Base-by-base conservation (phyloP, 2,329 filamentous ascomycete genomes). In the Cladosporium sp. region DNA sequence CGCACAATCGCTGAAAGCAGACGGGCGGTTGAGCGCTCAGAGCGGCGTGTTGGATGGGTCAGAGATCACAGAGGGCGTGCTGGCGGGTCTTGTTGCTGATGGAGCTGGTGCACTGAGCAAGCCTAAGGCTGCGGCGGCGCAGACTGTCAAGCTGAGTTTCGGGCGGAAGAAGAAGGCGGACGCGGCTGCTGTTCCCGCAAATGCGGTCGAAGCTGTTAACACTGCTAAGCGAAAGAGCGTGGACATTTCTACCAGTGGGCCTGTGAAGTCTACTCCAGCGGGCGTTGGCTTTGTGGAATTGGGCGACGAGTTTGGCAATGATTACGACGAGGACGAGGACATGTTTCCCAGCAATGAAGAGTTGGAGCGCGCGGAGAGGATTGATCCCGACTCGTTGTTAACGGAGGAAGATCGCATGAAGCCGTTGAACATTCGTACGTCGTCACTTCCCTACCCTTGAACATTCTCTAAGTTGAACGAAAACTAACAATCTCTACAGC, bases 301-400 rank as follows among this genome's bases (percentile, higher is more conserved):
- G 25, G 79, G 79, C 54, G 84, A 84, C 61, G 82, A 82, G 57
- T 79, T 87, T 36, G 81, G 80, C 55, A 82, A 83, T 61, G 81
- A 80, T 43, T 68, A 70, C 28, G 69, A 70, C 55, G 67, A 67
- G n/a, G 43, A 47, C 20, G 67, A 70, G 28, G 69, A 71, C n/a
- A 66, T 69, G 43, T 68, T 74, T 25, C 72, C 72, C 2, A 69
- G 65, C 43, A 67, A 72, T 43, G 72, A 71, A 58, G 68, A 69
- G 49, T 47, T 74, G 88, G 92, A 66, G 60, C 59, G 63, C 12
- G 91, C 95, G 64, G 92, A 95, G 58, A 76, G 96, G 56, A 94
- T 99, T 65, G 92, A 97, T 70, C 94, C 97, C 73, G 88, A 97
- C 69, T 87, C 86, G 9, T 80, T 99, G 34, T 79, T 99, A 66